Conservation (phyloP, 768 basidiomycete genomes). For the Pholiota microspora region DNA sequence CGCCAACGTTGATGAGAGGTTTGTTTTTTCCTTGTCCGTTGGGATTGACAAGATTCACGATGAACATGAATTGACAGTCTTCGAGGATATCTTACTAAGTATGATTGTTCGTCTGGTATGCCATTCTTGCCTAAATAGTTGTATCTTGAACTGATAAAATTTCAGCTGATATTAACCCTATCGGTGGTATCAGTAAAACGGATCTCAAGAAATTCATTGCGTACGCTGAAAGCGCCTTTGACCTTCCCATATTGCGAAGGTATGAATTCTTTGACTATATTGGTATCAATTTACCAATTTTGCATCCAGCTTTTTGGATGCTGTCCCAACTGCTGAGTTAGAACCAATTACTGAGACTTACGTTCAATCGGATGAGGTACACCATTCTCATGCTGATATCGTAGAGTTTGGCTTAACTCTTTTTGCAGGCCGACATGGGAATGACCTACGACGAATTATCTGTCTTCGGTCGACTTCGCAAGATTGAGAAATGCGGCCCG, state of each 20-base stretch:
- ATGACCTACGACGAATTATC: slow-evolving; percentile 99
- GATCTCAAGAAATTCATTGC: slow-evolving; percentile 96
- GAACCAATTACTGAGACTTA: slow-evolving; percentile 95
- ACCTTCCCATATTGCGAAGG: slow-evolving; percentile 82
- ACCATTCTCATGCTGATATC: slow-evolving; percentile 10
- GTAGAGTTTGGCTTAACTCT: slow-evolving; percentile 8
- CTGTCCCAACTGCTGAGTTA: slow-evolving; percentile 92
- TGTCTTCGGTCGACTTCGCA: slow-evolving; percentile 88
- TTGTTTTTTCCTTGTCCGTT: slow-evolving; percentile 3
- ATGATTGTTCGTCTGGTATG: slow-evolving; percentile 89
- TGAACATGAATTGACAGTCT: slow-evolving; percentile 53
- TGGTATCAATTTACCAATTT: neutral
- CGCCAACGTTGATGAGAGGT: slow-evolving; percentile 98
- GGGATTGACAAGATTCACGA: neutral
- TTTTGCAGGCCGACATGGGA: slow-evolving; percentile 89
- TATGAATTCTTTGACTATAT: slow-evolving; percentile 30
- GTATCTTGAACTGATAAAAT: neutral
- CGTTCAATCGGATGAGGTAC: slow-evolving; percentile 92
- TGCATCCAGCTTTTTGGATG: slow-evolving; percentile 74
- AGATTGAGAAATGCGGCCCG: slow-evolving; percentile 96
- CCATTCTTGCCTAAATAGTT: slow-evolving; percentile 9
- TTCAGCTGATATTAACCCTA: slow-evolving; percentile 94
- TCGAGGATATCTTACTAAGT: slow-evolving; percentile 96
- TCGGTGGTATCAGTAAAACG: slow-evolving; percentile 96
- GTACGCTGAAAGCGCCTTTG: slow-evolving; percentile 74